Evolutionary conservation across 805 yeast genomes (phyloP).

Genomic region (Metschnikowia lochheadii): DNA sequence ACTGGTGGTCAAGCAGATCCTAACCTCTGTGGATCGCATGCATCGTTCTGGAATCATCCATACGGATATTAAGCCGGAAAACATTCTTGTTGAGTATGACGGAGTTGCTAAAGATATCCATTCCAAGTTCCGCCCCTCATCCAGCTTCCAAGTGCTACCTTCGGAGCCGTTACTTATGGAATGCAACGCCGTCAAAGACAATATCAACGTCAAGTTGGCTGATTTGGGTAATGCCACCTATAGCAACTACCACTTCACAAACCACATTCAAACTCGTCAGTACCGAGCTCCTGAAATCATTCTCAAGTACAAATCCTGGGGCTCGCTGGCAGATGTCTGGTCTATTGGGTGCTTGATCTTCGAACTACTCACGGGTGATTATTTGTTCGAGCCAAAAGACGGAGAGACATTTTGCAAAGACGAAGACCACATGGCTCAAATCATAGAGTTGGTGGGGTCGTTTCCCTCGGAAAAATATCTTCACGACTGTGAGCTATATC

Average conservation of each 20-base stretch:
- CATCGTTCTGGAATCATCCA: conserved; percentile 75
- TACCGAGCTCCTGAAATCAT: conserved; percentile 83
- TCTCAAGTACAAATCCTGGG: conserved; percentile 62
- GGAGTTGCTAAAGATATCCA: not conserved
- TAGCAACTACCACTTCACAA: conserved; percentile 73
- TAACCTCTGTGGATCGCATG: conserved; percentile 66
- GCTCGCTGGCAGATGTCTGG: conserved; percentile 94
- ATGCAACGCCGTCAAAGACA: not conserved
- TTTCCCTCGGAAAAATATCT: conserved; percentile 57
- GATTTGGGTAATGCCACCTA: conserved; percentile 93
- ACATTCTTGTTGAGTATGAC: conserved; percentile 29
- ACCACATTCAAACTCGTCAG: conserved; percentile 88
- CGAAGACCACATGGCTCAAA: conserved; percentile 96
- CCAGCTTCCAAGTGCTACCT: conserved; percentile 14
- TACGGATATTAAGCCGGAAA: conserved; percentile 72
- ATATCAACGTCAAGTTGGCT: conserved; percentile 64
- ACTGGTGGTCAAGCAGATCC: conserved; percentile 74
- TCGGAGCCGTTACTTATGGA: conserved; percentile 11
- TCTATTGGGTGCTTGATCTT: conserved; percentile 89
- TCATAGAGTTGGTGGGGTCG: conserved; percentile 74
- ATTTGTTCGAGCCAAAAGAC: conserved; percentile 83
- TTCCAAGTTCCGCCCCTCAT: not conserved
- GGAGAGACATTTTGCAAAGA: conserved; percentile 78
- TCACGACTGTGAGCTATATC: conserved; percentile 53
- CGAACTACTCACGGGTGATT: conserved; percentile 91